Percentiles rank a stretch among this genome's conserved stretches.
Evolutionary conservation across 805 yeast genomes (phyloP).

Genomic region (Teunomyces gatunensis): DNA sequence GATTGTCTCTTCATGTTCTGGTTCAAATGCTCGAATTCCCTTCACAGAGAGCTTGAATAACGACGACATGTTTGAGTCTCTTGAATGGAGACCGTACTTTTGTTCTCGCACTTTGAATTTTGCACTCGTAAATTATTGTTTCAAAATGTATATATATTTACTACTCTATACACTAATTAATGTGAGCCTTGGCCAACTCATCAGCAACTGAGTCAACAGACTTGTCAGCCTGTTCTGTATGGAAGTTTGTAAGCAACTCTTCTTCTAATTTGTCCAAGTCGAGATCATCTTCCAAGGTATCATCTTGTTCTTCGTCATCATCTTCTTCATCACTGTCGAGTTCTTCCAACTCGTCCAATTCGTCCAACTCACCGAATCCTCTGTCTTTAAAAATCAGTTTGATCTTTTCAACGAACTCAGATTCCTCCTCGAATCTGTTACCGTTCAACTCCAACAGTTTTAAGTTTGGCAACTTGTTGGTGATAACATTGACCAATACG

Average conservation of each 20-base stretch:
- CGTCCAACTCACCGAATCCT: conserved; percentile 84
- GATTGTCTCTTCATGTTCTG: conserved; percentile 79
- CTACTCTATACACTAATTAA: conserved; percentile 18
- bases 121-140: neutral
- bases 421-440: conserved; percentile 87
- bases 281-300: conserved; percentile 53
- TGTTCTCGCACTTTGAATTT: neutral
- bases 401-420: conserved; percentile 62
- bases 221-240: conserved; percentile 42
- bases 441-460: conserved; percentile 83
- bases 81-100: neutral
- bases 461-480: conserved; percentile 59
- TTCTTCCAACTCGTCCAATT: conserved; percentile 93
- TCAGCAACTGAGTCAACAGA: conserved; percentile 58
- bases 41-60: conserved; percentile 52
- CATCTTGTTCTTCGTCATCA: conserved; percentile 55
- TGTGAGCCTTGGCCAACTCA: conserved; percentile 55
- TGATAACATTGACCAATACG: conserved; percentile 53
- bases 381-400: conserved; percentile 62
- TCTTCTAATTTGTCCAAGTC: conserved; percentile 48
- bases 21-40: conserved; percentile 89
- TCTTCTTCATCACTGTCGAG: conserved; percentile 67
- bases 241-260: conserved; percentile 44
- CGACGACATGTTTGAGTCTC: conserved; percentile 33
- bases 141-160: neutral